Percentiles rank a stretch among this genome's conserved stretches.
phyloP scores from a whole-genome alignment of 768 basidiomycete species.

The Naganishia antarctica region DNA sequence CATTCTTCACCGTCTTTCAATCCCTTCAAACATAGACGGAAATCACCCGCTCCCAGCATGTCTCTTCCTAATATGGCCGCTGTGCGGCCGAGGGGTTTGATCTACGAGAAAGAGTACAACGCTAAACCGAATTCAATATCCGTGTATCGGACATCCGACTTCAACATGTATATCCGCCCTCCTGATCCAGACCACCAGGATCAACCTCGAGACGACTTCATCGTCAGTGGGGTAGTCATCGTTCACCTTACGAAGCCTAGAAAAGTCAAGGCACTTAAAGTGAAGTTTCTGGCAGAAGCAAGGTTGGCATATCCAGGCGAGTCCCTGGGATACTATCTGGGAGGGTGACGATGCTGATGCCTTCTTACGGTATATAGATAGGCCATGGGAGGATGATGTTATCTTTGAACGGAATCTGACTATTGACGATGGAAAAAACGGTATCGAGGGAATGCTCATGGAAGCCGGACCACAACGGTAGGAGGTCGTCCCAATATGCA shows the following conservation, averaged over 20 bases:
- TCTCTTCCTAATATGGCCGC: slow-evolving; percentile 1
- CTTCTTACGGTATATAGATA: not conserved
- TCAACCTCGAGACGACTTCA: slow-evolving; percentile 25
- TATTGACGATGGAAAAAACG: slow-evolving; percentile 22
- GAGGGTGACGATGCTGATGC: not conserved
- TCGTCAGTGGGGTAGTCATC: slow-evolving; percentile 25
- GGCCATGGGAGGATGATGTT: slow-evolving; percentile 27
- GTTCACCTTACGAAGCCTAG: slow-evolving; percentile 27
- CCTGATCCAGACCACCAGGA: slow-evolving; percentile 7
- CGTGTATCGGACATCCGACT: slow-evolving; percentile 29
- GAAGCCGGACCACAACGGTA: slow-evolving; percentile 29
- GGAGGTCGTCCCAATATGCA: not conserved
- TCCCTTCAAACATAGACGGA: too few species aligned
- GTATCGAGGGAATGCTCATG: slow-evolving; percentile 13
- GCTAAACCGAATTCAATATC: slow-evolving; percentile 29
- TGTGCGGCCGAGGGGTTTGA: slow-evolving; percentile 12
- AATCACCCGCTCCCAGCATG: not conserved
- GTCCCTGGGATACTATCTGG: not conserved
- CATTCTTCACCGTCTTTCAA: too few species aligned
- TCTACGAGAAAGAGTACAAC: slow-evolving; percentile 13
- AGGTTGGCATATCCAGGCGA: slow-evolving; percentile 26
- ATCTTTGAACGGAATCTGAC: slow-evolving; percentile 26
- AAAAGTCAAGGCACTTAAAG: slow-evolving; percentile 17
- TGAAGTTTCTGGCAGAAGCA: slow-evolving; percentile 24
- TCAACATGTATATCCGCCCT: slow-evolving; percentile 26